Conservation (phyloP, 2,329 filamentous ascomycete species). For the Elsinoe fawcettii region DNA sequence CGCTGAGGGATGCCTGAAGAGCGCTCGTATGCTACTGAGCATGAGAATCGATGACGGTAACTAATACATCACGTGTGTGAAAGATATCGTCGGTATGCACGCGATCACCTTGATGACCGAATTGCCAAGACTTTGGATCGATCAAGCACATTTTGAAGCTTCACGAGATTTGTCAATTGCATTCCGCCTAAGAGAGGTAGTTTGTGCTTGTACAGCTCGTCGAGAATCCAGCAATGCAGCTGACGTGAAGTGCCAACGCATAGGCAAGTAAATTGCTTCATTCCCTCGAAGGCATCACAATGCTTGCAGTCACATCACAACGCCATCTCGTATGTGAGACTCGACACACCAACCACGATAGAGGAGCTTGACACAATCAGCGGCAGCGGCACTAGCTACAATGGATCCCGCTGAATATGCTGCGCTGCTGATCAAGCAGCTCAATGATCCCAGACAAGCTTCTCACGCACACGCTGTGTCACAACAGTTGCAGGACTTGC, state of each 20-base stretch:
- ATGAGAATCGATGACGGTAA: not conserved
- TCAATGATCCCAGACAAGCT: conserved; percentile 42
- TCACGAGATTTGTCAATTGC: not conserved
- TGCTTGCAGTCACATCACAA: not conserved
- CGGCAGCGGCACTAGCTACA: no score
- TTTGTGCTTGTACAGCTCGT: not conserved
- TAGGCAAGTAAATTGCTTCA: not conserved
- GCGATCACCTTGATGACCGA: conserved; percentile 3
- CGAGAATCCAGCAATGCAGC: not conserved
- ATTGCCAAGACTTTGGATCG: not conserved
- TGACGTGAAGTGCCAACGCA: not conserved
- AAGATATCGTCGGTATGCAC: not conserved
- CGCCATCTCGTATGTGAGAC: not conserved
- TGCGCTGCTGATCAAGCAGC: conserved; percentile 41
- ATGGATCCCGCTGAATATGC: conserved; percentile 19
- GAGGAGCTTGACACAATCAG: not conserved
- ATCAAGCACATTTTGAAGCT: not conserved
- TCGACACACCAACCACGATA: conserved; percentile 1
- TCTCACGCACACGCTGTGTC: conserved; percentile 52
- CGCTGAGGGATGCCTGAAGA: conserved; percentile 11
- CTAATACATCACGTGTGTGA: not conserved
- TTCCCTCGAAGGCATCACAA: not conserved
- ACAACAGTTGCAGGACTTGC: conserved; percentile 67
- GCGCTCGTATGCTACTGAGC: conserved; percentile 8
- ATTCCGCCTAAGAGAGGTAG: not conserved